Evolutionary conservation across 768 basidiomycete genomes (phyloP), one percentile per base, ranked within the genome.

Genomic region (Pisolithus microcarpus): DNA sequence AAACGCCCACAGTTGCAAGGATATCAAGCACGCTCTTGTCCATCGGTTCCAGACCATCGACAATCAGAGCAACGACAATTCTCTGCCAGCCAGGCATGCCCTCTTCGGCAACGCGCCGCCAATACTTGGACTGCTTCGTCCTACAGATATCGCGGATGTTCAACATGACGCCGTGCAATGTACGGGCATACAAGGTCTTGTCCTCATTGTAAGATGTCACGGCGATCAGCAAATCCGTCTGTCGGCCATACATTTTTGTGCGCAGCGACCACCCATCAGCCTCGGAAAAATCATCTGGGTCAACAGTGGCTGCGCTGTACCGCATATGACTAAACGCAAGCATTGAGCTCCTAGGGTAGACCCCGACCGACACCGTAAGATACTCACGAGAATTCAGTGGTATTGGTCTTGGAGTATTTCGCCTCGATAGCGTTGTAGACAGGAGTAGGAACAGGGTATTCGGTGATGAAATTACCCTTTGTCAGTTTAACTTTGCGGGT

Each of bases 131-230:
- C 62, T 88, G 87, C 67, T 94, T 94, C 38, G 91, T 93, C 71
- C 87, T 92, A 79, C 92, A 94, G 58, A 97, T 97, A 60, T 98
- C 88, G 57, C 94, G 87, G 54, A 98, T 95, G 69, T 99, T 98
- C 55, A 95, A 69, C 94, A 97, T 97, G 61, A 97, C 86, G 56
- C 90, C 90, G 62, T 97, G 95, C 38, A 98, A 75, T 0, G 95
- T 97, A 56, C 87, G 84, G 24, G 89, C 81, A 62, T 91, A 90
- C n/a, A 91, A 79, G 6, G 82, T 84, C 74, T 91, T 92, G 78
- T 92, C 89, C 67, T 93, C 91, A 56, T 92, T 91, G 72, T 91
- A 92, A 4, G 85, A 90, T 6, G 91, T 96, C 56, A 97, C 89
- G 9, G 92, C 94, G 60, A 98, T 95, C 23, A 97, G 78, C 7